Base-by-base conservation (phyloP, 163 green algal genomes). In the Picocystis sp. region DNA sequence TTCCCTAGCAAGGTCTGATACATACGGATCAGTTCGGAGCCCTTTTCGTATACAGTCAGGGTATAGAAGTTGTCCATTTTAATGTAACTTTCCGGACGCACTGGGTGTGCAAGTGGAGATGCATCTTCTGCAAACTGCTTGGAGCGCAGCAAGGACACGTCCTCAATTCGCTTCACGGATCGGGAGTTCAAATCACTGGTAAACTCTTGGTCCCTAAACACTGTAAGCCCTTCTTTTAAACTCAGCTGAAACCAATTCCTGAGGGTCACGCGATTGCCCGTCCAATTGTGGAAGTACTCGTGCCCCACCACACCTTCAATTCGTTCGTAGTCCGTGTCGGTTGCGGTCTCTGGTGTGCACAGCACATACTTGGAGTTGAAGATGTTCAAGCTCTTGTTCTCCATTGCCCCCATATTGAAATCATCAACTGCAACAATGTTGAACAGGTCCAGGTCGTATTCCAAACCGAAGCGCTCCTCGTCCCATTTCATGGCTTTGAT, bases 51-150 rank as follows among this genome's bases (percentile, higher is more conserved):
- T 42, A 96, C 87, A 3, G 87, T 94, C 11, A 84, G 51, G 10
- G 80, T 94, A 72, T 95, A 95, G 65, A 94, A 94, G 78, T 94
- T 94, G 67, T 94, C 83, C 83, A 98, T 99, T 17, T 96, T 94
- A 58, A 96, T 90, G 72, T 95, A 96, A n/a, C 66, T 81, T 25
- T 94, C 84, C 21, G 91, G 91, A 11, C 90, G 73, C 56, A 99
- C 87, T 53, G 89, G 82, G 75, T 99, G 91, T 11, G 91, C 79
- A 80, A 95, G 94, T 38, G 90, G 81, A 2, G 85, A 85, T 0
- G 75, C 73, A 52, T 85, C 75, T 67, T 91, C 71, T 13, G 74
- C 61, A 69, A 93, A 93, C 77, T 93, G 82, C 11, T 25, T 50
- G n/a, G 61, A 71, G 11, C 87, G 69, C 49, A 96, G 67, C 12